Percentiles rank a stretch among this genome's conserved stretches.
Evolutionary conservation across 352 stramenopile species (phyloP).

Genomic region (Thalassiosira oceanica): DNA sequence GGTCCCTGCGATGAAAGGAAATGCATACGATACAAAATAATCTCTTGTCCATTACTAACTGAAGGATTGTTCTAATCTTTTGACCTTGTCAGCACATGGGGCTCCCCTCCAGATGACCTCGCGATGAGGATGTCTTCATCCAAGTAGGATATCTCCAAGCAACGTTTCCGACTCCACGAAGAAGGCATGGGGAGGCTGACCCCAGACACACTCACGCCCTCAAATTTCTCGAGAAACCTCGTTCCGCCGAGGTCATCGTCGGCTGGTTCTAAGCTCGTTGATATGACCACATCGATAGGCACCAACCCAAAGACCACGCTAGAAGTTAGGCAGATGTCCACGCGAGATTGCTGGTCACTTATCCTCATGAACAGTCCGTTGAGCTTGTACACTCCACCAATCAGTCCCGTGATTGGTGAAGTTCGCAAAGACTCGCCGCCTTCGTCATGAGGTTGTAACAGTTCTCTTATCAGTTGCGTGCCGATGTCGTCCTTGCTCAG

Average conservation of each 20-base stretch:
- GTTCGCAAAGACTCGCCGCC: no score
- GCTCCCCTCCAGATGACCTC: constrained; percentile 8
- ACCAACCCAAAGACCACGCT: constrained; percentile 15
- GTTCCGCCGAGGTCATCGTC: constrained; percentile 17
- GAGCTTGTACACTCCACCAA: constrained; percentile 15
- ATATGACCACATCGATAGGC: constrained; percentile 18
- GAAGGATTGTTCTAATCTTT: not conserved
- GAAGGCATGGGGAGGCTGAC: constrained; percentile 14
- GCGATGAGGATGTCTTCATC: constrained; percentile 33
- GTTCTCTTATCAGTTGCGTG: constrained; percentile 22
- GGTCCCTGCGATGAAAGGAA: no score
- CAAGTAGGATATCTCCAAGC: constrained; percentile 33
- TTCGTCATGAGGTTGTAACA: constrained; percentile 5
- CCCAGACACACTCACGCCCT: constrained; percentile 12
- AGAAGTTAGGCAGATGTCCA: constrained; percentile 27
- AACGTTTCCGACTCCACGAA: constrained; percentile 15
- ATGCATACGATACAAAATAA: no score
- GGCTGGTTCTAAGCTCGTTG: constrained; percentile 17
- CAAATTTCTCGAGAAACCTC: constrained; percentile 27
- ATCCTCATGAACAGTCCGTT: constrained; percentile 33
- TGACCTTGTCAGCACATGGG: constrained; percentile 15
- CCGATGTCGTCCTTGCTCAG: constrained; percentile 30
- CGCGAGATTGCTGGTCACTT: constrained; percentile 22
- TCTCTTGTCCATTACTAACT: no score
- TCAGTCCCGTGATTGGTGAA: constrained; percentile 9